These are phyloP conservation scores for Cylindrodendrum hubeiense DNA, from an alignment of 2,329 filamentous ascomycete genomes.

Conservation along the genomic window DNA sequence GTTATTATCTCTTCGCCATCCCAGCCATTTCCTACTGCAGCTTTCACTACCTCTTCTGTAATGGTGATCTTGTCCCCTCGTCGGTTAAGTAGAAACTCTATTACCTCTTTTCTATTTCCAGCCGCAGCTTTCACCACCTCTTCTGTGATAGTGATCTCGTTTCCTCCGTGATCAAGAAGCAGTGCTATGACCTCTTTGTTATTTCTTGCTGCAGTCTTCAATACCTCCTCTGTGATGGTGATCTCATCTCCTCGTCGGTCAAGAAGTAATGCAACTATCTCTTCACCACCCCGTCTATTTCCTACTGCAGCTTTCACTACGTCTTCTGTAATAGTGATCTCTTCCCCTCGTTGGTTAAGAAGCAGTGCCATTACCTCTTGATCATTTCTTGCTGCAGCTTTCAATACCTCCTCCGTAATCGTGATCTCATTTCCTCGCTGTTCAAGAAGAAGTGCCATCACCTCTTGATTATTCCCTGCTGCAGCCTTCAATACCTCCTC, in stretches of 20 bases:
- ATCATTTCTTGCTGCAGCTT: background rate
- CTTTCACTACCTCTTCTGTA: background rate
- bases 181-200: too few species aligned
- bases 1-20: background rate
- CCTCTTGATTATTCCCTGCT: background rate
- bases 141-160: too few species aligned
- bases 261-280: background rate
- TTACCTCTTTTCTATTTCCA: background rate
- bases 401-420: background rate
- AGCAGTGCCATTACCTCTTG: background rate
- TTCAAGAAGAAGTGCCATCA: too few species aligned
- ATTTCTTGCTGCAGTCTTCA: background rate
- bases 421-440: too few species aligned
- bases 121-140: background rate
- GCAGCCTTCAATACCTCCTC: background rate
- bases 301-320: background rate
- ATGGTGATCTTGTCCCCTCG: background rate
- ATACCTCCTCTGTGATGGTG: background rate
- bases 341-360: background rate
- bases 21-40: background rate
- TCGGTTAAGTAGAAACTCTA: background rate
- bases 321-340: background rate
- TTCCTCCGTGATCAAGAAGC: too few species aligned
- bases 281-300: background rate
- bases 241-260: background rate